These are phyloP conservation scores for Starmerella sirachaensis DNA, from an alignment of 805 yeast species.

Conservation along the genomic window DNA sequence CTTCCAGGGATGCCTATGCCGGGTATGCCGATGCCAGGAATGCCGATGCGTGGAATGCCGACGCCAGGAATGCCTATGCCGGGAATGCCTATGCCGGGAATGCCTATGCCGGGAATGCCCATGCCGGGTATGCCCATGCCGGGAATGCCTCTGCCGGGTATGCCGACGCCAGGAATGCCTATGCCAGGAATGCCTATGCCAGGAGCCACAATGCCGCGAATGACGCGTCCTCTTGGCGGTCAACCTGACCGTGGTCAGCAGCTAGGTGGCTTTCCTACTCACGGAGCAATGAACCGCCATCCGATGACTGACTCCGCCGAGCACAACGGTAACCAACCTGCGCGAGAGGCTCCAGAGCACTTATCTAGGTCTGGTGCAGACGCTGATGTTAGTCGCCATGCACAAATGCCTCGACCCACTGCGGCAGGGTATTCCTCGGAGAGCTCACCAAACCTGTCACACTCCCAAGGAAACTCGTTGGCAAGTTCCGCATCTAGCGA, in stretches of 20 bases:
- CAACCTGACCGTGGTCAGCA: no score
- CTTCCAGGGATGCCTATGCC: neutral
- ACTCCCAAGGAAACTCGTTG: constrained; percentile 2
- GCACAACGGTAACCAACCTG: no score
- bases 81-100: constrained; percentile 1
- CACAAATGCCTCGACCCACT: no score
- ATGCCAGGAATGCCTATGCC: neutral
- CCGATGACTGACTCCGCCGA: no score
- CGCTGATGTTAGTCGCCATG: no score
- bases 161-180: constrained; percentile 3
- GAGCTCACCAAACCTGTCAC: constrained; percentile 2
- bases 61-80: constrained; percentile 2
- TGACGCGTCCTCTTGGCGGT: neutral
- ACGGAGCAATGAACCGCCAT: no score
- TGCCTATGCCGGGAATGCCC: constrained; percentile 1
- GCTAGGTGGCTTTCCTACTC: no score
- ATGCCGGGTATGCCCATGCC: constrained; percentile 2
- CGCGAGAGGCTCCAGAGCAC: no score
- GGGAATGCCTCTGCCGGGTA: constrained; percentile 4
- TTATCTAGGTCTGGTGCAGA: no score
- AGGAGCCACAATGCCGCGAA: neutral
- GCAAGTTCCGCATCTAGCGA: constrained; percentile 8
- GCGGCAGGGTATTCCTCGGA: no score
- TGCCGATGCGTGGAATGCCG: constrained; percentile 1
- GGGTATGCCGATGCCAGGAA: neutral